phyloP scores from a whole-genome alignment of 2,329 filamentous ascomycete species.

The Aspergillus sp. region DNA sequence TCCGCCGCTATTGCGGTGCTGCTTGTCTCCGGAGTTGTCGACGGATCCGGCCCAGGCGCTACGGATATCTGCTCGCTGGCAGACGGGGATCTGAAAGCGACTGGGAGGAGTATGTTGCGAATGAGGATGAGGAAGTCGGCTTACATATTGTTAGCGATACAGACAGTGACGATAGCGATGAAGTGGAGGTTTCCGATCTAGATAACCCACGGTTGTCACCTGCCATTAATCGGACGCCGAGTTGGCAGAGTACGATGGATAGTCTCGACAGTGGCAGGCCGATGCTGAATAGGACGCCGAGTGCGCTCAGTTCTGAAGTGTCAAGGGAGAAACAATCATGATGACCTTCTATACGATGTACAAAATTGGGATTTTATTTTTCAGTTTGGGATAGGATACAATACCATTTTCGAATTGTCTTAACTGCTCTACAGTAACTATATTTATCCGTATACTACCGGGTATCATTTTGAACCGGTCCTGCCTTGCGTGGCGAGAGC shows the following conservation, averaged over 20 bases:
- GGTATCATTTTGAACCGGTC: neutral
- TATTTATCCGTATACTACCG: neutral
- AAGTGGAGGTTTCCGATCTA: neutral
- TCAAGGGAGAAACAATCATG: neutral
- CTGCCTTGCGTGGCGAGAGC: neutral
- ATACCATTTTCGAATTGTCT: neutral
- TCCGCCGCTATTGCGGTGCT: neutral
- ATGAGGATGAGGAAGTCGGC: neutral
- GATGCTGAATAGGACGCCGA: neutral
- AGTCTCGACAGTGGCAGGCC: neutral
- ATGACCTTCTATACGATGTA: neutral
- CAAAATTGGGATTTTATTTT: neutral
- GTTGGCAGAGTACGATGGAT: neutral
- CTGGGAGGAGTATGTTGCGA: neutral
- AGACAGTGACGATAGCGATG: slow-evolving; percentile 1
- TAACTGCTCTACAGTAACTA: neutral
- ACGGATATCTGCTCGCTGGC: neutral
- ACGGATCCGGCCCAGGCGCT: neutral
- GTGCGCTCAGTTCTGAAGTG: neutral
- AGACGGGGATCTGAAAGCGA: neutral
- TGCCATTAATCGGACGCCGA: neutral
- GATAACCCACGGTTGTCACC: neutral
- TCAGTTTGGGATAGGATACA: neutral
- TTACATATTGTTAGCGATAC: neutral
- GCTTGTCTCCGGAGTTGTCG: neutral